Percentiles rank a stretch among this genome's conserved stretches.
These are phyloP conservation scores for Chaetothyriales sp. DNA, from an alignment of 2,329 filamentous ascomycete genomes.

Conservation along the genomic window DNA sequence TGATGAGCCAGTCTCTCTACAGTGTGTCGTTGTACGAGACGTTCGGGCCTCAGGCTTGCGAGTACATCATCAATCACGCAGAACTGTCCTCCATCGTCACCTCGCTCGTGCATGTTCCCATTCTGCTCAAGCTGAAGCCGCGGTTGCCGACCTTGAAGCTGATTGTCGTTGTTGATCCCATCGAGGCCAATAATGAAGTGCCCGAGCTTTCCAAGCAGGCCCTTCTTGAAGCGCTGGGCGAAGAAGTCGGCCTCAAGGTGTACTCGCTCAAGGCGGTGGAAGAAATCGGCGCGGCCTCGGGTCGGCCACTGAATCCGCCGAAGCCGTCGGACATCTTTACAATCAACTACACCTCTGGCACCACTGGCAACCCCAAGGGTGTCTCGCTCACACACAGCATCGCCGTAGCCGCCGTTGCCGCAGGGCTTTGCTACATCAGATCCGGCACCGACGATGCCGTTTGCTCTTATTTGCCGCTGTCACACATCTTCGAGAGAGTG, in stretches of 20 bases:
- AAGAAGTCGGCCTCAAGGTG: conserved; percentile 58
- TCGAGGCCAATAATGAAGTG: conserved; percentile 54
- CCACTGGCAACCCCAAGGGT: conserved; percentile 49
- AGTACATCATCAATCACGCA: conserved; percentile 92
- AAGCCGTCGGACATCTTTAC: conserved; percentile 63
- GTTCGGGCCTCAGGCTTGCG: conserved; percentile 73
- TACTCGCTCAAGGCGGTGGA: conserved; percentile 71
- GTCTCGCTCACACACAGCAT: conserved; percentile 62
- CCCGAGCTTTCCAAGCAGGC: conserved; percentile 63
- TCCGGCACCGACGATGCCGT: conserved; percentile 46
- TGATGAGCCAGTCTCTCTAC: conserved; percentile 73
- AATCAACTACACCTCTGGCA: conserved; percentile 52
- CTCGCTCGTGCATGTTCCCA: conserved; percentile 65
- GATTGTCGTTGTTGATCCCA: conserved; percentile 71
- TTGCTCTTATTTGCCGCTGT: conserved; percentile 80
- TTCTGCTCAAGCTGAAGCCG: conserved; percentile 65
- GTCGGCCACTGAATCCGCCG: conserved; percentile 56
- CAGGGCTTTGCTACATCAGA: conserved; percentile 44
- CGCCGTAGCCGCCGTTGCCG: conserved; percentile 50
- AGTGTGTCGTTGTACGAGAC: conserved; percentile 95
- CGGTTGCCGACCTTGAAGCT: conserved; percentile 67
- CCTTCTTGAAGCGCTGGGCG: conserved; percentile 59
- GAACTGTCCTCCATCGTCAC: conserved; percentile 59
- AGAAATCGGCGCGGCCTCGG: conserved; percentile 55
- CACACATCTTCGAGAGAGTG: conserved; percentile 84